These are phyloP conservation scores for Plasmodium relictum DNA, from an alignment of 169 alveolate species.

Conservation along the genomic window DNA sequence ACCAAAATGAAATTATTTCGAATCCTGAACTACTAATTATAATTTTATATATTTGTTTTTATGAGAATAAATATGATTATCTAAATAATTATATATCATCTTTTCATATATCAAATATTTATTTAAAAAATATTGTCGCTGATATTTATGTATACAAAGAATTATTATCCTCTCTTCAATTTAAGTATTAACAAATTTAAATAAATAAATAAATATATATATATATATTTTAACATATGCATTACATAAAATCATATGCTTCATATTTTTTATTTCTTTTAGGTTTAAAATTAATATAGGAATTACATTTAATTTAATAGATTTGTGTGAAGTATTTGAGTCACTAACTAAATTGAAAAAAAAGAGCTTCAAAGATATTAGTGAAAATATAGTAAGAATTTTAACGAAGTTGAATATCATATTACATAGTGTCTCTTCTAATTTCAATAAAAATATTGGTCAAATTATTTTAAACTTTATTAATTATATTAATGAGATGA, in stretches of 20 bases:
- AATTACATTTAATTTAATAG: constrained; percentile 30
- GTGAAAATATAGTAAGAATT: constrained; percentile 1
- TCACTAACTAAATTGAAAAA: constrained; percentile 30
- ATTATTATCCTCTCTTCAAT: constrained; percentile 21
- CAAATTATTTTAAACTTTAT: constrained; percentile 30
- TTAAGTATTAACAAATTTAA: constrained; percentile 3
- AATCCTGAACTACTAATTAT: constrained; percentile 59
- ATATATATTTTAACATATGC: neutral
- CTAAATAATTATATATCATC: constrained; percentile 29
- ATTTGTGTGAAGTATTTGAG: constrained; percentile 10
- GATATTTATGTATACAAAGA: constrained; percentile 56
- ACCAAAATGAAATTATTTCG: neutral
- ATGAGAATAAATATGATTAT: constrained; percentile 18
- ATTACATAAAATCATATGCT: neutral
- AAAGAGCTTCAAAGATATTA: neutral
- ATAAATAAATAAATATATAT: neutral
- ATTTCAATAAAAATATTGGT: constrained; percentile 31
- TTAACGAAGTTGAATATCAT: constrained; percentile 26
- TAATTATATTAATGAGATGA: constrained; percentile 15
- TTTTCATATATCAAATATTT: constrained; percentile 15
- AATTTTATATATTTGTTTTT: constrained; percentile 62
- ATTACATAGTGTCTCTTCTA: constrained; percentile 4
- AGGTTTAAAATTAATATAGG: constrained; percentile 51
- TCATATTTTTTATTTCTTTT: constrained; percentile 16
- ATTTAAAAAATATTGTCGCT: constrained; percentile 6